phyloP scores from a whole-genome alignment of 495 filamentous ascomycete species.

The Cercophora sp. region DNA sequence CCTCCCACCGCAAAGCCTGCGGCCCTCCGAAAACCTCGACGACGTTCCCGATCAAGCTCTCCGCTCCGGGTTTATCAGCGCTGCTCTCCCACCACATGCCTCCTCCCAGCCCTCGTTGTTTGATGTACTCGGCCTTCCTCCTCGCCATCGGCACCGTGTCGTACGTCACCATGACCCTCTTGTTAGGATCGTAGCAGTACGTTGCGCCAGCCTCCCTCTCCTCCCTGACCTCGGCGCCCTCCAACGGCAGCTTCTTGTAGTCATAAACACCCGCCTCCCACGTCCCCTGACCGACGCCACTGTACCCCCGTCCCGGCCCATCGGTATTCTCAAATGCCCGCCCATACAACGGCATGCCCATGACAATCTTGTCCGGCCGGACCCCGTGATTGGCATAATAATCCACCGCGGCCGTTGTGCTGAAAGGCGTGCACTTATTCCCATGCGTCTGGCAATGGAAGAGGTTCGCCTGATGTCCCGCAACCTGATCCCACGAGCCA shows the following conservation, averaged over 20 bases:
- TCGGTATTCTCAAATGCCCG: constrained; percentile 76
- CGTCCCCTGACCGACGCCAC: constrained; percentile 68
- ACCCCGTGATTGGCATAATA: constrained; percentile 67
- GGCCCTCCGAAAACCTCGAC: constrained; percentile 55
- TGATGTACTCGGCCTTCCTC: constrained; percentile 68
- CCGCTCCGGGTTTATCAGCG: constrained; percentile 62
- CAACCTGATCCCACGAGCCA: constrained; percentile 67
- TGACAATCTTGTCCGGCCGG: constrained; percentile 62
- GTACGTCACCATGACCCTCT: constrained; percentile 68
- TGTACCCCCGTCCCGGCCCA: constrained; percentile 65
- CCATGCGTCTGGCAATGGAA: constrained; percentile 49
- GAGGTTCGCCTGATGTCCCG: constrained; percentile 83
- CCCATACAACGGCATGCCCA: constrained; percentile 93
- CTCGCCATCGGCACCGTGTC: constrained; percentile 66
- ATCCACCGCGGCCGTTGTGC: constrained; percentile 61
- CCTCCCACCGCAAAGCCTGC: constrained; percentile 50
- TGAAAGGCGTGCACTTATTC: constrained; percentile 64
- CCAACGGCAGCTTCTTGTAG: constrained; percentile 64
- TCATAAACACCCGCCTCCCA: constrained; percentile 92
- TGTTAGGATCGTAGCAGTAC: constrained; percentile 64
- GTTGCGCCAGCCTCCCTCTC: constrained; percentile 58
- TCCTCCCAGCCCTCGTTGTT: constrained; percentile 63
- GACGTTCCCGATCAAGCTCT: constrained; percentile 69
- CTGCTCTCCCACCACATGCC: constrained; percentile 98
- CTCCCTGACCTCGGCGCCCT: constrained; percentile 47